Percentiles rank a stretch among this genome's conserved stretches.
Conservation (phyloP, 768 basidiomycete genomes). For the Mycena rosella region DNA sequence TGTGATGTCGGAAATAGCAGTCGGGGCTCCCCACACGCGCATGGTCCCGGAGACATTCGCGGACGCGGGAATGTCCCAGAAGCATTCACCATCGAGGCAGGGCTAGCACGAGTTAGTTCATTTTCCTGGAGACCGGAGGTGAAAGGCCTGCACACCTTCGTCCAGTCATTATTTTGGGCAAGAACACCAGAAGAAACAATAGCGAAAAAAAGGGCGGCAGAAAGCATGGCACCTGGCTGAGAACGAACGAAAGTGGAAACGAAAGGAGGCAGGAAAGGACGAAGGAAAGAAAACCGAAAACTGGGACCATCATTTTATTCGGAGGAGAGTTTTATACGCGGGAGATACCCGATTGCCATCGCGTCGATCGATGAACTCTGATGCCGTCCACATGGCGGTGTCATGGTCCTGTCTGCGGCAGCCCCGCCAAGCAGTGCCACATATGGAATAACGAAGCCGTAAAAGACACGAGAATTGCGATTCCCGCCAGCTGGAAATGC, state of each 20-base stretch:
- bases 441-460: no score
- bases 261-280: slow-evolving; percentile 1
- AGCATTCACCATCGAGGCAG: slow-evolving; percentile 31
- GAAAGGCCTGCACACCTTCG: slow-evolving; percentile 4
- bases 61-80: slow-evolving; percentile 31
- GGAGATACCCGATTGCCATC: no score
- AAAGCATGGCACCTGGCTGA: slow-evolving; percentile 35
- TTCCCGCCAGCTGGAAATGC: no score
- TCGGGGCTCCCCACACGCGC: slow-evolving; percentile 34
- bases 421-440: no score
- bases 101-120: slow-evolving; percentile 14
- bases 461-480: no score
- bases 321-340: neutral
- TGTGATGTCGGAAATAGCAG: slow-evolving; percentile 42
- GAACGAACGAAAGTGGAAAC: slow-evolving; percentile 15
- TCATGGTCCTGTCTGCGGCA: no score
- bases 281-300: neutral
- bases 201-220: slow-evolving; percentile 27
- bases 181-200: slow-evolving; percentile 30
- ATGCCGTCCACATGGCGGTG: no score
- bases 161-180: slow-evolving; percentile 38
- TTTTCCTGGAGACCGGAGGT: neutral
- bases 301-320: neutral
- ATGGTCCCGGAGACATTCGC: slow-evolving; percentile 30
- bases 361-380: no score